Percentiles rank a stretch among this genome's conserved stretches.
phyloP scores from a whole-genome alignment of 2,329 filamentous ascomycete species.

The Capronia coronata region DNA sequence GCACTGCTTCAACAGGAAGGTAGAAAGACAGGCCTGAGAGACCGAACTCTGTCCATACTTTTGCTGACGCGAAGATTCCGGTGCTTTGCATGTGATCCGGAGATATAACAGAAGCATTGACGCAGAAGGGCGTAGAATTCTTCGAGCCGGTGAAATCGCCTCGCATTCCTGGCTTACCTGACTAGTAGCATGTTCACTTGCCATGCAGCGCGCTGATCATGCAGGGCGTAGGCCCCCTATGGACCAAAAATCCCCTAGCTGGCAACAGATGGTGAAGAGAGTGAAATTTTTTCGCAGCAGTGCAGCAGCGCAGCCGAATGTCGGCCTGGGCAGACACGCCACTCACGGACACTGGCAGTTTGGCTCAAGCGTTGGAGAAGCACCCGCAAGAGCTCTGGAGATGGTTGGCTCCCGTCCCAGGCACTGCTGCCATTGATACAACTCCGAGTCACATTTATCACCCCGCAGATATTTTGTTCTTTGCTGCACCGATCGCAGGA shows the following conservation, averaged over 20 bases:
- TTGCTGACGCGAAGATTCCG: neutral
- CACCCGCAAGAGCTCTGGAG: neutral
- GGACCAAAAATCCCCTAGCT: neutral
- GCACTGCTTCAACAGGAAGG: no score
- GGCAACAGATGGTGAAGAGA: constrained; percentile 1
- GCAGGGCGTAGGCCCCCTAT: no score
- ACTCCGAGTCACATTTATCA: constrained; percentile 4
- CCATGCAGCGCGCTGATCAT: no score
- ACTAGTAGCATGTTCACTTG: no score
- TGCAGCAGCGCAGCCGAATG: constrained; percentile 6
- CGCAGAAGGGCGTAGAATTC: neutral
- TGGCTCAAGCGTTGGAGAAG: constrained; percentile 8
- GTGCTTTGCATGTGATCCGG: neutral
- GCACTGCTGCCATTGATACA: neutral
- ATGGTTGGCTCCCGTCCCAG: neutral
- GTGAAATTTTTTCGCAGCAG: constrained; percentile 4
- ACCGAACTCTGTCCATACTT: neutral
- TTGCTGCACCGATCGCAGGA: constrained; percentile 9
- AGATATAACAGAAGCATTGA: neutral
- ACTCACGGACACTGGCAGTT: neutral
- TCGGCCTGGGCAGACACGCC: constrained; percentile 9
- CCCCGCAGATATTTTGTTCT: constrained; percentile 22
- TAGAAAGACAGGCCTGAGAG: neutral
- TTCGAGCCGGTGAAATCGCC: neutral
- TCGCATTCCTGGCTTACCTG: neutral